phyloP scores from a whole-genome alignment of 352 stramenopile genomes.

The Phytophthora sp. region DNA sequence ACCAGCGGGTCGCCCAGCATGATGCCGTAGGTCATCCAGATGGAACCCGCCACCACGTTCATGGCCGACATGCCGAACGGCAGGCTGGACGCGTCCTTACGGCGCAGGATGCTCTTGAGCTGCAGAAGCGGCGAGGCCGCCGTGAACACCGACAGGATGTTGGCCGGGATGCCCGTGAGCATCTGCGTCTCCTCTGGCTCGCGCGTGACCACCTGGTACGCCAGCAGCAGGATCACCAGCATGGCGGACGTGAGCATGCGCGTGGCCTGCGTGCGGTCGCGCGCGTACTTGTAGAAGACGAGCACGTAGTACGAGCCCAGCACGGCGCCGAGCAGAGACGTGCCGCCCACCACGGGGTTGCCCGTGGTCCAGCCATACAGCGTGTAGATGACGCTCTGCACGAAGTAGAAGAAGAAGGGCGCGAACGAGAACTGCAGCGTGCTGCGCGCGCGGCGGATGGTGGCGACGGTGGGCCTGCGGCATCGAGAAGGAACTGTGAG shows the following conservation, averaged over 20 bases:
- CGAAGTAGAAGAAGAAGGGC: slow-evolving; percentile 87
- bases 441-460: slow-evolving; percentile 67
- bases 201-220: slow-evolving; percentile 50
- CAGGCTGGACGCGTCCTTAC: slow-evolving; percentile 69
- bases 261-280: slow-evolving; percentile 46
- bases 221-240: slow-evolving; percentile 57
- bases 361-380: slow-evolving; percentile 72
- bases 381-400: slow-evolving; percentile 85
- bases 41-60: slow-evolving; percentile 67
- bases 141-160: slow-evolving; percentile 75
- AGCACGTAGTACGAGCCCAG: slow-evolving; percentile 76
- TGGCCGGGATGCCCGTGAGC: slow-evolving; percentile 76
- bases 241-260: slow-evolving; percentile 54
- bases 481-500: neutral
- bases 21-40: slow-evolving; percentile 76
- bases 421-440: slow-evolving; percentile 83
- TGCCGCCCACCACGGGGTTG: slow-evolving; percentile 67
- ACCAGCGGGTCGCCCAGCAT: slow-evolving; percentile 69
- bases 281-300: slow-evolving; percentile 66
- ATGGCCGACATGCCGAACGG: slow-evolving; percentile 83
- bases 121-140: slow-evolving; percentile 73
- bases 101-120: slow-evolving; percentile 66
- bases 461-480: slow-evolving; percentile 60
- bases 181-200: slow-evolving; percentile 56
- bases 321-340: slow-evolving; percentile 56